Percentiles rank a stretch among this genome's conserved stretches.
phyloP scores from a whole-genome alignment of 2,329 filamentous ascomycete genomes.

The Phyllosticta citrichinensis region DNA sequence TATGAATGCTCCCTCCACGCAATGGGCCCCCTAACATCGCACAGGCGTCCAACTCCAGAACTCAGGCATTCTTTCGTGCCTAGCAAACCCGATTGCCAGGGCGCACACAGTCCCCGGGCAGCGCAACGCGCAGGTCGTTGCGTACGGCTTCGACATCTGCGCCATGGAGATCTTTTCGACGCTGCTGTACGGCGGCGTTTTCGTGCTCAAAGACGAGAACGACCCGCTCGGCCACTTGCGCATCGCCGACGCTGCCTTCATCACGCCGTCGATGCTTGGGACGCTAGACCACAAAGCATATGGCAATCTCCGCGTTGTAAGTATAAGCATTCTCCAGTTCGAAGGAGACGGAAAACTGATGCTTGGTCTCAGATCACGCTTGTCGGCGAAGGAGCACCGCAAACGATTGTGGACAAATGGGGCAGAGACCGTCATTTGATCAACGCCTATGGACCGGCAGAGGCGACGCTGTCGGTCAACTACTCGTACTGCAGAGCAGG shows the following conservation, averaged over 20 bases:
- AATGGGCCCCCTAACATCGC: not conserved
- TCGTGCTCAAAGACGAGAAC: conserved; percentile 8
- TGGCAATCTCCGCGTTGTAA: conserved; percentile 1
- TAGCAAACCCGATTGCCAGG: conserved; percentile 2
- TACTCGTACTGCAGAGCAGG: not conserved
- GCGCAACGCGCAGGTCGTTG: conserved; percentile 10
- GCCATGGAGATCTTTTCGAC: conserved; percentile 11
- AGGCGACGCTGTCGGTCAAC: conserved; percentile 5
- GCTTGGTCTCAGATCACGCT: not conserved
- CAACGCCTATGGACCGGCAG: conserved; percentile 9
- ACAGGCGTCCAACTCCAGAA: conserved; percentile 6
- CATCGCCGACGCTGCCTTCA: conserved; percentile 5
- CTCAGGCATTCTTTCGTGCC: conserved; percentile 7
- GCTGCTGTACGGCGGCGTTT: conserved; percentile 10
- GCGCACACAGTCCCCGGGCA: conserved; percentile 7
- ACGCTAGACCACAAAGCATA: conserved; percentile 4
- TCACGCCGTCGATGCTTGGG: conserved; percentile 6
- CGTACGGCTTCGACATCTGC: conserved; percentile 10
- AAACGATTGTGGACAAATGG: conserved; percentile 6
- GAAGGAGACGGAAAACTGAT: not conserved
- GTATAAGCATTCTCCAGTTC: not conserved
- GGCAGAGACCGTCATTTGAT: not conserved
- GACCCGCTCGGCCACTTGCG: conserved; percentile 9
- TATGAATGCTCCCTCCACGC: not conserved
- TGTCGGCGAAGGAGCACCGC: conserved; percentile 7